Percentiles rank a stretch among this genome's conserved stretches.
Evolutionary conservation across 1,139 yeast genomes (phyloP).

Genomic region (Debaryomyces nepalensis): DNA sequence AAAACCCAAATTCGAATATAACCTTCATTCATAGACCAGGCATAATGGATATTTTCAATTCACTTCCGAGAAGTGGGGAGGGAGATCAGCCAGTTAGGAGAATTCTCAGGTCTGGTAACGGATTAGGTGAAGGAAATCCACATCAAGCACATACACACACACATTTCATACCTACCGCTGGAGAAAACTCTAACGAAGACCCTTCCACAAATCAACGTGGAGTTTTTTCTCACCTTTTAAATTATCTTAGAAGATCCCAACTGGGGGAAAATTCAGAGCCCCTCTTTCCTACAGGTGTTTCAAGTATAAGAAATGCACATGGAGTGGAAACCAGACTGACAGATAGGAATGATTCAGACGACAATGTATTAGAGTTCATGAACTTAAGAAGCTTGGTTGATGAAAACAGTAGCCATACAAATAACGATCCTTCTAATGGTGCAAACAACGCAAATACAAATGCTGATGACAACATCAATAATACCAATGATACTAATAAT

Average conservation of each 20-base stretch:
- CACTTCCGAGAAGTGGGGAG: constrained; percentile 4
- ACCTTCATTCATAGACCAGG: constrained; percentile 13
- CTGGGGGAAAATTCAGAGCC: constrained; percentile 21
- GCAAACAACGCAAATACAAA: constrained; percentile 2
- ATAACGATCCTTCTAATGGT: constrained; percentile 15
- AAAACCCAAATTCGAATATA: constrained; percentile 6
- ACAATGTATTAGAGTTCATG: constrained; percentile 32
- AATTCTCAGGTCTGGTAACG: constrained; percentile 21
- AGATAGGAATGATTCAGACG: constrained; percentile 13
- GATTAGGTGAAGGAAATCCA: constrained; percentile 13
- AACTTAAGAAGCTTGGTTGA: constrained; percentile 32
- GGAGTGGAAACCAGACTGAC: constrained; percentile 49
- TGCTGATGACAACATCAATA: constrained; percentile 6
- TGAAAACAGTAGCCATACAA: constrained; percentile 22
- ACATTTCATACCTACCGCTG: constrained; percentile 4
- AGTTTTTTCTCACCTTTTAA: constrained; percentile 31
- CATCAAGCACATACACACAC: constrained; percentile 5
- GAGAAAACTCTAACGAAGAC: not conserved
- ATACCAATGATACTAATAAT: constrained; percentile 1
- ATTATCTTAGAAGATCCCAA: constrained; percentile 27
- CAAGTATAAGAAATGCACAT: constrained; percentile 52
- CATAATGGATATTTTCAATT: constrained; percentile 12
- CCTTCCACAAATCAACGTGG: constrained; percentile 12
- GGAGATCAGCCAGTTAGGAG: constrained; percentile 17
- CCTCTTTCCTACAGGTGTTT: constrained; percentile 53